Evolutionary conservation across 2,329 filamentous ascomycete genomes (phyloP).

Genomic region (Alternaria rosae): DNA sequence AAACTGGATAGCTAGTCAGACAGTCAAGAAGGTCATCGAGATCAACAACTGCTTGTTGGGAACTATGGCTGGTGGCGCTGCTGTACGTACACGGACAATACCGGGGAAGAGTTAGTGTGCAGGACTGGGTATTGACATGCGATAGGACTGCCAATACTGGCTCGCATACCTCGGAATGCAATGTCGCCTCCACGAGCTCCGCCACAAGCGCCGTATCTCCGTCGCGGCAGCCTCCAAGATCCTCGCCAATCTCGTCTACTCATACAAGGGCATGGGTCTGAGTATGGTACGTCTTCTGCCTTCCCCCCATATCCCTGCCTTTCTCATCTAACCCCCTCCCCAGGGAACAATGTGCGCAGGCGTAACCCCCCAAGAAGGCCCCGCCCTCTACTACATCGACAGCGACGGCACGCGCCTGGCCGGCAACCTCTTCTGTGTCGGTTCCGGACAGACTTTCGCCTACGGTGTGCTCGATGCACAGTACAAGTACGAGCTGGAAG

Average conservation of each 20-base stretch:
- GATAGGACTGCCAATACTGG: constrained; percentile 98
- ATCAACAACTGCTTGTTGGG: constrained; percentile 94
- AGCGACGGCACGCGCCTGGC: constrained; percentile 91
- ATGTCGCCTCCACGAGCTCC: constrained; percentile 98
- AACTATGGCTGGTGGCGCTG: constrained; percentile 98
- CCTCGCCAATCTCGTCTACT: constrained; percentile 96
- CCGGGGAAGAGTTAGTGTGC: neutral
- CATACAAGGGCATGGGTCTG: constrained; percentile 98
- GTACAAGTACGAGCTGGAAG: constrained; percentile 87
- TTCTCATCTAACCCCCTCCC: constrained; percentile 12
- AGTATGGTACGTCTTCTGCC: constrained; percentile 71
- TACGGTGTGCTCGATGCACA: constrained; percentile 97
- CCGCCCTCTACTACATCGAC: constrained; percentile 98
- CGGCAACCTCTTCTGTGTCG: constrained; percentile 97
- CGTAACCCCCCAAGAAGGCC: constrained; percentile 93
- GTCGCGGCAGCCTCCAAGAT: constrained; percentile 98
- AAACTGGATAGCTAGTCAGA: constrained; percentile 99
- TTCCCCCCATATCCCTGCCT: neutral
- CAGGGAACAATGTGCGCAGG: constrained; percentile 96
- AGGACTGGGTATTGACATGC: constrained; percentile 31
- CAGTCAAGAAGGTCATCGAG: constrained; percentile 99
- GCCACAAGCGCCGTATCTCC: constrained; percentile 98
- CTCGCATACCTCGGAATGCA: constrained; percentile 98
- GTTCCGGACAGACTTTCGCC: constrained; percentile 97
- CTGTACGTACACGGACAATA: constrained; percentile 56